Evolutionary conservation across 805 yeast genomes (phyloP), one percentile per base, ranked within the genome.

Genomic region (Metschnikowia sp.): DNA sequence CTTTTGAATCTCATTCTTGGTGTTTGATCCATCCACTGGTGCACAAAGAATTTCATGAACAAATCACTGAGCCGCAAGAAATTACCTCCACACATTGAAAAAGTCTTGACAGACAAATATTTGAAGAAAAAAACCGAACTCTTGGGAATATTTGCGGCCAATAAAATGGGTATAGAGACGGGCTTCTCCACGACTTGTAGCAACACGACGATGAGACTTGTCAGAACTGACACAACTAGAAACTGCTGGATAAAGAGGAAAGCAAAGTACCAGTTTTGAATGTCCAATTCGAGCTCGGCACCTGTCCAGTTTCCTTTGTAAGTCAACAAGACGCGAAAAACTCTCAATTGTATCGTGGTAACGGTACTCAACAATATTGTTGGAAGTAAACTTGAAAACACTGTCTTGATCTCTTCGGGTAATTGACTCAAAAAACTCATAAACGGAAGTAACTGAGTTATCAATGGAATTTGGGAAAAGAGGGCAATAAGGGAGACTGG

Each of bases 91-190:
- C 85, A 79, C 45, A 86, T 81, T 1, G 91, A 79, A 47, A 90
- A 68, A 0, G 96, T 92, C 64, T 86, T 83, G 32, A 90, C 72
- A 0, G 88, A 67, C 34, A 89, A 69, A 58, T 84, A 88, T 3
- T 91, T 86, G 62, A 84, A 84, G 67, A 90, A 91, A 60, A 91
- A 90, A 38, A 84, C 87, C 1, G 96, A 84, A 22, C 96, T 86
- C 59, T 86, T 86, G 0, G 97, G 96, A 32, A 91, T 72, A 56
- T 89, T 87, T 11, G 77, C 75, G 0, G 96, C 96, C 22, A 89
- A 70, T 45, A 88, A 64, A 6, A 80, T 72, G 1, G 94, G 89
- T 10, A 87, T 78, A 0, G 88, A 79, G 0, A 83, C 79, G 1
- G 96, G 96, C 54, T 79, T 83, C 49, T 78, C 81, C 7, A 87